phyloP scores from a whole-genome alignment of 768 basidiomycete species.

The Mycena belliarum region DNA sequence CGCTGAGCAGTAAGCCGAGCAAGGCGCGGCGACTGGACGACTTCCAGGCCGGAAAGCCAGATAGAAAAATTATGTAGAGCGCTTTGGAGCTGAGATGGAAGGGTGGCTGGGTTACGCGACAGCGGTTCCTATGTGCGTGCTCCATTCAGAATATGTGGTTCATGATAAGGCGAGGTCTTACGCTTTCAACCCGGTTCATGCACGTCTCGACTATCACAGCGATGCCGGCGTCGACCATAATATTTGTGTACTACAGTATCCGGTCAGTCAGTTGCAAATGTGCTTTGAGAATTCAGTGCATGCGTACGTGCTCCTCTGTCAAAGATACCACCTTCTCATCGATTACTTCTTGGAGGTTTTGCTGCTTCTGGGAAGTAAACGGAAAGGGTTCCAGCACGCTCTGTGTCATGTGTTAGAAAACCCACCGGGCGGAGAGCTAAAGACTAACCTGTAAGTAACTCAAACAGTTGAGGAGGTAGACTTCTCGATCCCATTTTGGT shows the following conservation, averaged over 20 bases:
- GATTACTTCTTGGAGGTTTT: constrained; percentile 57
- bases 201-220: constrained; percentile 46
- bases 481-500: constrained; percentile 74
- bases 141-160: background rate
- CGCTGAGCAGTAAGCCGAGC: constrained; percentile 68
- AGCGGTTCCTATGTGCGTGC: constrained; percentile 55
- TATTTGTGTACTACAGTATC: constrained; percentile 43
- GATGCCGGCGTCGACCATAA: constrained; percentile 58
- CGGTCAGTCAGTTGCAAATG: background rate
- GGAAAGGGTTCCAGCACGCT: constrained; percentile 64
- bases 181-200: constrained; percentile 39
- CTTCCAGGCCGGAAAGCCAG: constrained; percentile 84
- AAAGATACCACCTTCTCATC: constrained; percentile 63
- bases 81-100: constrained; percentile 60
- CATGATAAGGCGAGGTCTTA: constrained; percentile 32
- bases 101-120: constrained; percentile 68
- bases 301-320: constrained; percentile 81
- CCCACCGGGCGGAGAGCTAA: background rate
- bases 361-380: constrained; percentile 66
- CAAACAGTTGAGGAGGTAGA: constrained; percentile 87
- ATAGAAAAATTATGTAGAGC: constrained; percentile 72
- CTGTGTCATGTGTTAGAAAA: constrained; percentile 34
- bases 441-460: constrained; percentile 73
- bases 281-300: constrained; percentile 26
- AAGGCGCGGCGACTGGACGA: constrained; percentile 79